These are phyloP conservation scores for Salix arbutifolia DNA, from an alignment of 345 rosid species.

Conservation along the genomic window DNA sequence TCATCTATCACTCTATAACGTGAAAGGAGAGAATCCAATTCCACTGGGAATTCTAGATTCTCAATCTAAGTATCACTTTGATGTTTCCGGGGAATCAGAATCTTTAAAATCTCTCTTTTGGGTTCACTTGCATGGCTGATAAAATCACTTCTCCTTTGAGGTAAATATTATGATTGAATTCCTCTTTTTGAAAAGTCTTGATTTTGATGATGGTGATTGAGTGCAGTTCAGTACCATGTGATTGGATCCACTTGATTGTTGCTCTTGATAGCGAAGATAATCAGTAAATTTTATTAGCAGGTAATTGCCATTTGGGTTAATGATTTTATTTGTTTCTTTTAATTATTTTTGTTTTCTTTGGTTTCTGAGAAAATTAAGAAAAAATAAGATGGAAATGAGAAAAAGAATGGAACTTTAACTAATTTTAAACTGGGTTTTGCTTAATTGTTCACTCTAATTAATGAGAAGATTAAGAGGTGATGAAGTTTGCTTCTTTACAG, in stretches of 20 bases:
- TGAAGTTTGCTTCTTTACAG: neutral
- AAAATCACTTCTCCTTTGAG: constrained; percentile 23
- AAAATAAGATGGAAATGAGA: neutral
- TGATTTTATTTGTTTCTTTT: neutral
- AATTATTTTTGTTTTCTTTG: neutral
- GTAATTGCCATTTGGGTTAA: constrained; percentile 4
- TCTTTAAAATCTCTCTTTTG: neutral
- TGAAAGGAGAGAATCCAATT: constrained; percentile 16
- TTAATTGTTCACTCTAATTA: constrained; percentile 7
- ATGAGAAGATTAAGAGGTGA: neutral
- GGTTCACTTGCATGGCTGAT: constrained; percentile 26
- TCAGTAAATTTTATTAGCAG: constrained; percentile 28
- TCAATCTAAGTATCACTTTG: neutral
- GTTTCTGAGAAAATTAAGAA: neutral
- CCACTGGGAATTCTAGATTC: constrained; percentile 6
- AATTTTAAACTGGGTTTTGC: neutral
- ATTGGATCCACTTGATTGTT: constrained; percentile 32
- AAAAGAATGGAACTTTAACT: neutral
- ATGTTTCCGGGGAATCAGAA: constrained; percentile 15
- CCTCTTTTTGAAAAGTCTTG: neutral
- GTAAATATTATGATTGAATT: constrained; percentile 22
- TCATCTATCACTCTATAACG: neutral
- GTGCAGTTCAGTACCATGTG: constrained; percentile 24
- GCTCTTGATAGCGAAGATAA: constrained; percentile 12
- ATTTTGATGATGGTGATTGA: neutral